phyloP scores from a whole-genome alignment of 495 filamentous ascomycete species.

The Sporormia fimetaria region DNA sequence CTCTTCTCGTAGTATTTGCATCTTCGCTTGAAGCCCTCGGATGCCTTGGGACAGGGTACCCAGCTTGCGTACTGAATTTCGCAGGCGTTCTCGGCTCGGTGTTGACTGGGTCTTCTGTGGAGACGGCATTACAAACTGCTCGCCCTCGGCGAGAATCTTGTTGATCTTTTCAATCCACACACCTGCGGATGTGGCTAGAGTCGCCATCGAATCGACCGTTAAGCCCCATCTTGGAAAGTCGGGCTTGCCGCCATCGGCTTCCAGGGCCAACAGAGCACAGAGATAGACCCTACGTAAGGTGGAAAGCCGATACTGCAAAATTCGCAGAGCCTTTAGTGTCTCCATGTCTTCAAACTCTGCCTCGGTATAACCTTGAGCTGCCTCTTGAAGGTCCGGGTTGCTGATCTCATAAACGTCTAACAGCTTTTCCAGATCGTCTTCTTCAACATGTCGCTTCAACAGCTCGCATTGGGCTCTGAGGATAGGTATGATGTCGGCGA shows the following conservation, averaged over 20 bases:
- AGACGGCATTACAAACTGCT: slow-evolving; percentile 45
- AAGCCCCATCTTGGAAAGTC: slow-evolving; percentile 73
- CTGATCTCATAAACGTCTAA: slow-evolving; percentile 87
- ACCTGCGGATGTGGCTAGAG: slow-evolving; percentile 46
- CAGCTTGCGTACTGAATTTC: slow-evolving; percentile 73
- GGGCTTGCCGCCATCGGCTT: slow-evolving; percentile 68
- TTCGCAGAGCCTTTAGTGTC: slow-evolving; percentile 67
- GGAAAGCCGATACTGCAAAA: slow-evolving; percentile 66
- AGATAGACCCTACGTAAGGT: slow-evolving; percentile 70
- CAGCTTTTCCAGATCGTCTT: slow-evolving; percentile 75
- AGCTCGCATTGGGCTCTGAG: slow-evolving; percentile 55
- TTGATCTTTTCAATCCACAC: slow-evolving; percentile 47
- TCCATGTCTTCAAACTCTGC: slow-evolving; percentile 60
- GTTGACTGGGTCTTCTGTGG: slow-evolving; percentile 60
- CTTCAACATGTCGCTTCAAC: slow-evolving; percentile 61
- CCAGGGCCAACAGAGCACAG: slow-evolving; percentile 74
- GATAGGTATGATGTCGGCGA: slow-evolving; percentile 56
- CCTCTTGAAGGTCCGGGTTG: slow-evolving; percentile 60
- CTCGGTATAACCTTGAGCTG: slow-evolving; percentile 48
- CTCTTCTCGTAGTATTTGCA: slow-evolving; percentile 86
- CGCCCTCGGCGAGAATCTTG: slow-evolving; percentile 66
- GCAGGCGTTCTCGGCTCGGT: slow-evolving; percentile 65
- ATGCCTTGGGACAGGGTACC: slow-evolving; percentile 83
- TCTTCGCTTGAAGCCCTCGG: slow-evolving; percentile 83
- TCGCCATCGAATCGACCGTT: slow-evolving; percentile 63